Evolutionary conservation across 176 grass and related monocot species (phyloP).

Genomic region (Aegilops speltoides): DNA sequence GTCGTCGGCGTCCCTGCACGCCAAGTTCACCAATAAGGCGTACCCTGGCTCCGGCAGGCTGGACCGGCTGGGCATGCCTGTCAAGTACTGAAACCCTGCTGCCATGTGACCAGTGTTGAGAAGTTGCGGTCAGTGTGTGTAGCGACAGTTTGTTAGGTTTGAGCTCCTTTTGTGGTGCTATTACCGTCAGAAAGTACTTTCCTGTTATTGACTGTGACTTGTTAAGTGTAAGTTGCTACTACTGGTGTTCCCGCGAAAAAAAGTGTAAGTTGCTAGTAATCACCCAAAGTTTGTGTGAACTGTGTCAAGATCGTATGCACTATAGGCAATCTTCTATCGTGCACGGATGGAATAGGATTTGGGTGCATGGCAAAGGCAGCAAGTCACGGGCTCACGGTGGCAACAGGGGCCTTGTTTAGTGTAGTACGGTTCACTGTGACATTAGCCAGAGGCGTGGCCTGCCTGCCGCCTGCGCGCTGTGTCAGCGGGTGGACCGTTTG

Average conservation of each 20-base stretch:
- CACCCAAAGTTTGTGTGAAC: background rate
- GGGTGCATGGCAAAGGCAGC: too few species aligned
- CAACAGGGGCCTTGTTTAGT: too few species aligned
- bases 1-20: slow-evolving; percentile 45
- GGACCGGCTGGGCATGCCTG: slow-evolving; percentile 75
- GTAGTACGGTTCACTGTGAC: background rate
- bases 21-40: slow-evolving; percentile 70
- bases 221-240: slow-evolving; percentile 38
- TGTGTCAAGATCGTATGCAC: background rate
- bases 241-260: background rate
- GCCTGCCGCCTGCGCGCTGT: background rate
- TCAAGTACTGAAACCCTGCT: slow-evolving; percentile 47
- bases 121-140: background rate
- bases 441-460: background rate
- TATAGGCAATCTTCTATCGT: background rate
- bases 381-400: background rate
- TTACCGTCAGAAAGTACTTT: slow-evolving; percentile 25
- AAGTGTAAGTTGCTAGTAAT: background rate
- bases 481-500: slow-evolving; percentile 31
- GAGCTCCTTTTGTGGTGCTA: slow-evolving; percentile 11
- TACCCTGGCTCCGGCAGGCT: slow-evolving; percentile 73
- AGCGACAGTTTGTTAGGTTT: background rate
- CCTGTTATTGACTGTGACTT: slow-evolving; percentile 20
- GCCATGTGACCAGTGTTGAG: background rate
- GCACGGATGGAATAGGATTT: too few species aligned